These are phyloP conservation scores for Scedosporium apiospermum DNA, from an alignment of 2,329 filamentous ascomycete species.

Conservation along the genomic window DNA sequence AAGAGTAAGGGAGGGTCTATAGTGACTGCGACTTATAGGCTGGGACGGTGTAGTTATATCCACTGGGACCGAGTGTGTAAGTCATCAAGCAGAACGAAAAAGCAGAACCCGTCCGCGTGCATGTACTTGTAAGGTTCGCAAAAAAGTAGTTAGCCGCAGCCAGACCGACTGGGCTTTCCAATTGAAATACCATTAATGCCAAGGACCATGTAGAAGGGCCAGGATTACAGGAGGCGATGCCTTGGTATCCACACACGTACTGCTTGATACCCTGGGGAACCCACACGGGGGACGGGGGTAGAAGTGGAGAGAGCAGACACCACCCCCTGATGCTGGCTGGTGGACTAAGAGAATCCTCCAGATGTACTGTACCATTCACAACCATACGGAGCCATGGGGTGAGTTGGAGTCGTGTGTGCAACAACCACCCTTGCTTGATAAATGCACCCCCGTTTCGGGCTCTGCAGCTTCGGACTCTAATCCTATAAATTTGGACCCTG, in stretches of 20 bases:
- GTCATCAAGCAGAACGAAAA: neutral
- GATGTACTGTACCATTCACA: neutral
- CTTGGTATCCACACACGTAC: neutral
- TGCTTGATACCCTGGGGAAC: conserved; percentile 1
- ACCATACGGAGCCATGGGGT: neutral
- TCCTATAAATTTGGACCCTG: neutral
- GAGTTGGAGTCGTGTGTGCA: neutral
- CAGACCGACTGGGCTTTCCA: conserved; percentile 2
- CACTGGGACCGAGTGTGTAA: neutral
- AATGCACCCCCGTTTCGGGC: neutral
- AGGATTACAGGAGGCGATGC: conserved; percentile 1
- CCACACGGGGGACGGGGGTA: neutral
- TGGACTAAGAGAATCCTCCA: neutral
- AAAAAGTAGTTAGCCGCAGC: conserved; percentile 2
- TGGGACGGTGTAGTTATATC: neutral
- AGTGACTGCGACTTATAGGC: neutral
- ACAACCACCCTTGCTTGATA: neutral
- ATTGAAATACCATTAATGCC: neutral
- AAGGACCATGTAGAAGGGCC: neutral
- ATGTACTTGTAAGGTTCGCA: neutral
- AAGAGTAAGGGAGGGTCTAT: neutral
- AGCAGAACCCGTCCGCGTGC: neutral
- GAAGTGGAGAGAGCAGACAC: neutral
- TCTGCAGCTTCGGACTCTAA: neutral
- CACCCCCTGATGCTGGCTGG: neutral